Conservation (phyloP, 1,139 yeast genomes). For the Spathaspora sp. region DNA sequence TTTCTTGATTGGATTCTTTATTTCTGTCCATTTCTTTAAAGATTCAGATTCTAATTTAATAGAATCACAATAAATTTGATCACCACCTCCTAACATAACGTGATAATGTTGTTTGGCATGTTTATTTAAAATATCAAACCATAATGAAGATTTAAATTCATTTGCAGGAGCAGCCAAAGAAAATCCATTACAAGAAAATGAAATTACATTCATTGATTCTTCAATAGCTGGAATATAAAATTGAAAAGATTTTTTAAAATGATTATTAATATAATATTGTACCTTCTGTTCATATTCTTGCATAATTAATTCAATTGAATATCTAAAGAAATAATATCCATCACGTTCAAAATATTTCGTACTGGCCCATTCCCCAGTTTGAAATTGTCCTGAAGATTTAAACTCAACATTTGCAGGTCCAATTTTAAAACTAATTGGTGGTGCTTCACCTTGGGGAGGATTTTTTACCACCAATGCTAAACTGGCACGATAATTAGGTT, state of each 20-base stretch:
- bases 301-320: slow-evolving; percentile 50
- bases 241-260: slow-evolving; percentile 35
- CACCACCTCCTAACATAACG: slow-evolving; percentile 97
- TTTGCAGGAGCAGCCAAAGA: slow-evolving; percentile 70
- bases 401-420: slow-evolving; percentile 31
- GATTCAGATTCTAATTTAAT: slow-evolving; percentile 59
- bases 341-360: slow-evolving; percentile 37
- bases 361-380: slow-evolving; percentile 47
- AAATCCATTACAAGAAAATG: slow-evolving; percentile 93
- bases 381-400: slow-evolving; percentile 13
- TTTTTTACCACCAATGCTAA: slow-evolving; percentile 60
- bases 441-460: slow-evolving; percentile 27
- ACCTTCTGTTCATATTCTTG: slow-evolving; percentile 54
- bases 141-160: slow-evolving; percentile 69
- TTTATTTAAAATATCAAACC: slow-evolving; percentile 78
- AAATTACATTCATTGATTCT: slow-evolving; percentile 75
- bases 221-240: slow-evolving; percentile 58
- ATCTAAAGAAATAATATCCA: slow-evolving; percentile 64
- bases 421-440: slow-evolving; percentile 36
- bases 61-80: slow-evolving; percentile 87
- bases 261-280: slow-evolving; percentile 55
- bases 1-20: slow-evolving; percentile 49
- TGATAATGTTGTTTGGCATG: slow-evolving; percentile 70
- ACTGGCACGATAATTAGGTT: slow-evolving; percentile 59
- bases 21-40: slow-evolving; percentile 63